Evolutionary conservation across 805 yeast genomes (phyloP).

Genomic region (Huiozyma naganishii): DNA sequence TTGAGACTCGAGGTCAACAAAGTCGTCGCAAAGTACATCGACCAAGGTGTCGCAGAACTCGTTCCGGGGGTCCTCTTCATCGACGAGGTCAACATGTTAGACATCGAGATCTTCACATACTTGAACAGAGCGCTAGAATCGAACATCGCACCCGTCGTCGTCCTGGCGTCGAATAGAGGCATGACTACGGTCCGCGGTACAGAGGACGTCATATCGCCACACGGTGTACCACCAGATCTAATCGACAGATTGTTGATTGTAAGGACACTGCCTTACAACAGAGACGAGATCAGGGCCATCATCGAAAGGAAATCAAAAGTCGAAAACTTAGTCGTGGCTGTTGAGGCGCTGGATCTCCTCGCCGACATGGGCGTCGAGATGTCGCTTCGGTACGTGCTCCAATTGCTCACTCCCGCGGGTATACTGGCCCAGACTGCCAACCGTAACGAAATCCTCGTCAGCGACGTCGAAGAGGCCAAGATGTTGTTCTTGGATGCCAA

Average conservation of each 20-base stretch:
- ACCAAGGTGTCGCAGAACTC: conserved; percentile 95
- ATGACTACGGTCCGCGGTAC: conserved; percentile 87
- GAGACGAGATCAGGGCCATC: conserved; percentile 72
- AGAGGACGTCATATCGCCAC: conserved; percentile 76
- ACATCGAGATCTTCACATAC: conserved; percentile 92
- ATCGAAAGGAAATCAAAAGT: conserved; percentile 71
- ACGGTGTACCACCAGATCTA: conserved; percentile 93
- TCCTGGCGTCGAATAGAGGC: conserved; percentile 93
- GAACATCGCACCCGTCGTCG: conserved; percentile 86
- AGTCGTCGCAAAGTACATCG: conserved; percentile 91
- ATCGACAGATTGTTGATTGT: conserved; percentile 86
- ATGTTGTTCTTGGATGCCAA: conserved; percentile 74
- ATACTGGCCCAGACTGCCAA: conserved; percentile 66
- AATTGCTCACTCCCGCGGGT: conserved; percentile 83
- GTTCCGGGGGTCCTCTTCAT: conserved; percentile 97
- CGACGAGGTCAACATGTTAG: conserved; percentile 98
- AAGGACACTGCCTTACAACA: conserved; percentile 79
- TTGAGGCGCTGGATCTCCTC: conserved; percentile 63
- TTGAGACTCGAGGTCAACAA: conserved; percentile 87
- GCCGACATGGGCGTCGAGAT: conserved; percentile 66
- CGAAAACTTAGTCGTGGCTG: conserved; percentile 56
- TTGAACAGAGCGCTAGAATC: conserved; percentile 89
- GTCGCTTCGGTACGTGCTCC: conserved; percentile 85
- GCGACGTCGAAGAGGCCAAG: conserved; percentile 79
- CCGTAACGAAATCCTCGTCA: conserved; percentile 52